Conservation (phyloP, 441 rosid species). For the Pelargonium myrrhifolium region DNA sequence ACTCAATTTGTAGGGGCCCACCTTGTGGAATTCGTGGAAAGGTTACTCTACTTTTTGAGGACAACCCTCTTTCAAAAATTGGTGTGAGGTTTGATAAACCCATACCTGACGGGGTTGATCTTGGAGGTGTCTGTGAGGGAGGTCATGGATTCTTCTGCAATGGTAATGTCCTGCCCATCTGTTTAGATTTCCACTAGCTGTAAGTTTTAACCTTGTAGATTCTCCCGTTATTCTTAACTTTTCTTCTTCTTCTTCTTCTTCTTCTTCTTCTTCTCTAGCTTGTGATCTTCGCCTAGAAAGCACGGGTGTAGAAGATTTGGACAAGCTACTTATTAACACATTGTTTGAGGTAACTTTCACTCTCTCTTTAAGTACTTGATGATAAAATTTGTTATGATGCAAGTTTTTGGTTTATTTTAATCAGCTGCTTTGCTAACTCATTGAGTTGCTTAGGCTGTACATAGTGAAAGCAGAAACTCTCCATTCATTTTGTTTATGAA, state of each 20-base stretch:
- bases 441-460: conserved; percentile 46
- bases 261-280: conserved; percentile 35
- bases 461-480: conserved; percentile 55
- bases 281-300: conserved; percentile 74
- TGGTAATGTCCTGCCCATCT: conserved; percentile 36
- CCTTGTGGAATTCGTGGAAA: conserved; percentile 71
- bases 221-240: conserved; percentile 1
- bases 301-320: conserved; percentile 70
- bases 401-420: conserved; percentile 11
- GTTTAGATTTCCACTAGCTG: background rate
- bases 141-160: conserved; percentile 89
- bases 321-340: conserved; percentile 74
- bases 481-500: conserved; percentile 80
- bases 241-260: background rate
- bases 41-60: conserved; percentile 89
- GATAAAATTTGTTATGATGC: background rate
- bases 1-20: conserved; percentile 59
- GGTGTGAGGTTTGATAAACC: conserved; percentile 93
- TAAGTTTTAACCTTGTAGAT: background rate
- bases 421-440: conserved; percentile 1
- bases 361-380: conserved; percentile 10
- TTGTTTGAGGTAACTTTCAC: conserved; percentile 62
- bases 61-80: conserved; percentile 74
- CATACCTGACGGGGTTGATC: conserved; percentile 83
- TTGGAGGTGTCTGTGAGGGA: conserved; percentile 91